phyloP scores from a whole-genome alignment of 129 eudicot species.

The Artemisia tridentata region DNA sequence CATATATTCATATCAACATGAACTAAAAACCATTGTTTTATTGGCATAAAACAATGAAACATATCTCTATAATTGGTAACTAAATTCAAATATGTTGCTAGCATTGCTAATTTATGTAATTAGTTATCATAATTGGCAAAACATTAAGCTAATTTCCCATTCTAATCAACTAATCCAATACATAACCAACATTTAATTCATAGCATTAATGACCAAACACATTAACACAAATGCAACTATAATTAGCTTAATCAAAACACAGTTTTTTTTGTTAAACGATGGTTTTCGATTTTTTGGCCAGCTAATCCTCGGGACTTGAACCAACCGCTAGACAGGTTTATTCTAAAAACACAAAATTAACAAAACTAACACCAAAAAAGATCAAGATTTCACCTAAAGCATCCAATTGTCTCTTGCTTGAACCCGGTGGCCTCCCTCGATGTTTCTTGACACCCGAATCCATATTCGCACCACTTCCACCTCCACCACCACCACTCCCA shows the following conservation, averaged over 20 bases:
- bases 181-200: background rate
- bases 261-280: no score
- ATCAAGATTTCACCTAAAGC: constrained; percentile 60
- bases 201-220: background rate
- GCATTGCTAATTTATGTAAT: no score
- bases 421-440: constrained; percentile 90
- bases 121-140: background rate
- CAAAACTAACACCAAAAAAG: background rate
- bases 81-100: no score
- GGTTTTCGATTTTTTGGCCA: no score
- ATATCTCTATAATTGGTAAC: no score
- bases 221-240: constrained; percentile 13
- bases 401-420: constrained; percentile 80
- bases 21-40: no score
- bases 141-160: background rate
- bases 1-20: no score
- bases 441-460: constrained; percentile 47
- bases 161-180: background rate
- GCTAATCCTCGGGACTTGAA: no score
- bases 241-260: background rate
- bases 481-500: constrained; percentile 29
- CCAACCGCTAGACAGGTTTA: no score
- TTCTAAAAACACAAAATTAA: no score
- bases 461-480: constrained; percentile 32
- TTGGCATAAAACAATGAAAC: no score